Conservation (phyloP, 805 yeast species). For the Ogataea paradorogensis region DNA sequence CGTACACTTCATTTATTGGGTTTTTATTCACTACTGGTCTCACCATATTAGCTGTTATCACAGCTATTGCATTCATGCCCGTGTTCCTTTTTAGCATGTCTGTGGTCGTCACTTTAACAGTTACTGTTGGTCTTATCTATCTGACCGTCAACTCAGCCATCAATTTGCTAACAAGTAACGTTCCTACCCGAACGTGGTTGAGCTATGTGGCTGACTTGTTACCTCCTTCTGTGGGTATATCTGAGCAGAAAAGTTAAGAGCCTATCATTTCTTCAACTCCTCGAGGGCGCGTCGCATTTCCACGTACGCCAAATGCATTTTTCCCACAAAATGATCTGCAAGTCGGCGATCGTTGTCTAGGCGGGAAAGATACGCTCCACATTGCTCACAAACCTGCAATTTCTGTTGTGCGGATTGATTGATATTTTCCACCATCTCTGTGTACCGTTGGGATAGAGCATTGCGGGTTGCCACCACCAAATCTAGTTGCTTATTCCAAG, state of each 20-base stretch:
- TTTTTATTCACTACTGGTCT: slow-evolving; percentile 19
- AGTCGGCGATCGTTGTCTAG: slow-evolving; percentile 84
- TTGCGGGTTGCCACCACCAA: slow-evolving; percentile 48
- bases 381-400: slow-evolving; percentile 82
- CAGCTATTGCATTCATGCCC: slow-evolving; percentile 28
- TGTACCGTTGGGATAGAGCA: slow-evolving; percentile 51
- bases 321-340: slow-evolving; percentile 88
- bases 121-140: slow-evolving; percentile 14
- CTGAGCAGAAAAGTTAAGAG: slow-evolving; percentile 2
- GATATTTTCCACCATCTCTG: slow-evolving; percentile 62
- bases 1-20: slow-evolving; percentile 15
- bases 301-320: slow-evolving; percentile 79
- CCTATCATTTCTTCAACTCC: slow-evolving; percentile 29
- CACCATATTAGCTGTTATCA: slow-evolving; percentile 11
- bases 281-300: slow-evolving; percentile 61
- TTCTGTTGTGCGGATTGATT: slow-evolving; percentile 89
- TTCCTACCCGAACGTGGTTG: slow-evolving; percentile 22
- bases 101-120: slow-evolving; percentile 13
- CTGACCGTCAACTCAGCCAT: slow-evolving; percentile 7
- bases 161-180: slow-evolving; percentile 5
- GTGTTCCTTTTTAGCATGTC: slow-evolving; percentile 19
- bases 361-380: slow-evolving; percentile 86
- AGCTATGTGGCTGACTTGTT: slow-evolving; percentile 28
- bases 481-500: slow-evolving; percentile 46
- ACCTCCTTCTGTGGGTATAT: slow-evolving; percentile 35